These are phyloP conservation scores for Seiridium cupressi DNA, from an alignment of 2,329 filamentous ascomycete genomes.

Conservation along the genomic window DNA sequence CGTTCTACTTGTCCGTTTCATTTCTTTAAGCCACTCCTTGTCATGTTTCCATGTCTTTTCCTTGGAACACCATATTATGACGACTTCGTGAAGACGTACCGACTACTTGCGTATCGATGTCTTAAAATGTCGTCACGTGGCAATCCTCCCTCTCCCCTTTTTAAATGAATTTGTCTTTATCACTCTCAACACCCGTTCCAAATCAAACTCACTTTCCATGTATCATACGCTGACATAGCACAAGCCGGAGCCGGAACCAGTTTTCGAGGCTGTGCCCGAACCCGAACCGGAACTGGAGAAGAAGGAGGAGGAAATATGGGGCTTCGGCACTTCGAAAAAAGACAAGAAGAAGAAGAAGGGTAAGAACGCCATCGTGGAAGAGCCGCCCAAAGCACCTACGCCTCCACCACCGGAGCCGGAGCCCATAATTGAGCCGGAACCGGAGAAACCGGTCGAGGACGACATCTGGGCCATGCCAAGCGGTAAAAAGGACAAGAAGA, in stretches of 20 bases:
- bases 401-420: constrained; percentile 16
- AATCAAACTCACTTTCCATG: too few relatives aligned
- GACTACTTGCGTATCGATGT: too few relatives aligned
- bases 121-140: too few relatives aligned
- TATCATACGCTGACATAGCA: constrained; percentile 10
- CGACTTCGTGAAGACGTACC: too few relatives aligned
- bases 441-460: constrained; percentile 9
- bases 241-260: constrained; percentile 24
- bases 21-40: too few relatives aligned
- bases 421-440: constrained; percentile 16
- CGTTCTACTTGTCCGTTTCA: too few relatives aligned
- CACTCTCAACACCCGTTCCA: too few relatives aligned
- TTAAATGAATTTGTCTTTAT: too few relatives aligned
- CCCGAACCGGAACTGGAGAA: constrained; percentile 14
- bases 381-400: constrained; percentile 24
- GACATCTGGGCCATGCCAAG: background rate
- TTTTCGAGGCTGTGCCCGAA: constrained; percentile 9
- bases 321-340: constrained; percentile 15
- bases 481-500: constrained; percentile 9
- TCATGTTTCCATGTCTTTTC: too few relatives aligned
- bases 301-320: constrained; percentile 21
- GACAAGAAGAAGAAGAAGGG: constrained; percentile 27
- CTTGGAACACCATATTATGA: too few relatives aligned
- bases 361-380: constrained; percentile 20
- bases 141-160: too few relatives aligned